Evolutionary conservation across 352 stramenopile species (phyloP).

Genomic region (Phytophthora lateralis): DNA sequence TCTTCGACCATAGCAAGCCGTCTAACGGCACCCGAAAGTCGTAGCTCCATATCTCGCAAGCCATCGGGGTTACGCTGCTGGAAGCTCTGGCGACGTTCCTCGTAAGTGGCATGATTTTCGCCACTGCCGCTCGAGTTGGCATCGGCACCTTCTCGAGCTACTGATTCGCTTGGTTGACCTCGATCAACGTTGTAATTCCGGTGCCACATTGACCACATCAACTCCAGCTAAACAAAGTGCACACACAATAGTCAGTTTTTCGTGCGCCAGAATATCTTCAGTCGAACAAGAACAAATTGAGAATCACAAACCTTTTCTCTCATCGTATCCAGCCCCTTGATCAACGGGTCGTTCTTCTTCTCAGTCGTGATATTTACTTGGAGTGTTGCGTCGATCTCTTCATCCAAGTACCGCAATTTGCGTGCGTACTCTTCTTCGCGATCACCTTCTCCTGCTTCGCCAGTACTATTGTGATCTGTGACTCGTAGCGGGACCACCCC

Average conservation of each 20-base stretch:
- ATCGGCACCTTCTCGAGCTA: conserved; percentile 6
- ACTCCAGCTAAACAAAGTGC: conserved; percentile 41
- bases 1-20: conserved; percentile 63
- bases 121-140: not conserved
- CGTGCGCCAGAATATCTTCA: not conserved
- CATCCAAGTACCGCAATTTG: conserved; percentile 68
- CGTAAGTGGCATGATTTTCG: conserved; percentile 12
- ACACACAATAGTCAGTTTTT: not conserved
- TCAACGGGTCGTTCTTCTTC: conserved; percentile 79
- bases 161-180: conserved; percentile 6
- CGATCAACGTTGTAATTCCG: conserved; percentile 55
- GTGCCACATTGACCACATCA: conserved; percentile 71
- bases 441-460: conserved; percentile 21
- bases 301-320: conserved; percentile 56
- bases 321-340: conserved; percentile 71
- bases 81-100: conserved; percentile 18
- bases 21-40: conserved; percentile 60
- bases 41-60: conserved; percentile 61
- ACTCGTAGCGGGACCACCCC: conserved; percentile 46
- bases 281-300: not conserved
- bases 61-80: conserved; percentile 37
- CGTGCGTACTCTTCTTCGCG: conserved; percentile 55
- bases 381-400: conserved; percentile 70
- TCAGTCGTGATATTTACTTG: conserved; percentile 71
- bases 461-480: conserved; percentile 8